These are phyloP conservation scores for Sphagnurus paluster DNA, from an alignment of 1,284 basidiomycete genomes.

Conservation along the genomic window DNA sequence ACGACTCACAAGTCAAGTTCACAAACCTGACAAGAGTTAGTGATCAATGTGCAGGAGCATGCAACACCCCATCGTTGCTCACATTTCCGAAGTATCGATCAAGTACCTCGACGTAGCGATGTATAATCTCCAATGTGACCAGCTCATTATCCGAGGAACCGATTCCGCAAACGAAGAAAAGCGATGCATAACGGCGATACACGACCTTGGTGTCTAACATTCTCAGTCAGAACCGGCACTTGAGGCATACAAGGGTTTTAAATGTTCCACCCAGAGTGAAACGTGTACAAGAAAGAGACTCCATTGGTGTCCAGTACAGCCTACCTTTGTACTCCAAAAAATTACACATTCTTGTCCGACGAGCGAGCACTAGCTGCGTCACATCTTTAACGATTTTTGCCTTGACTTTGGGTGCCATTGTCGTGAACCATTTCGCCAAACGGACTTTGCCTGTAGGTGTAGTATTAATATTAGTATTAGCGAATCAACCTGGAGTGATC, in stretches of 20 bases:
- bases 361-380: conserved; percentile 94
- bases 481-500: conserved; percentile 12
- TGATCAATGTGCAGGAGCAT: conserved; percentile 12
- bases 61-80: conserved; percentile 19
- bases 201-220: conserved; percentile 88
- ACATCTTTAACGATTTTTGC: conserved; percentile 99
- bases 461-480: conserved; percentile 11
- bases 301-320: no score
- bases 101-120: conserved; percentile 98
- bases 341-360: conserved; percentile 98
- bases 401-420: conserved; percentile 92
- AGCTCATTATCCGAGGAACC: conserved; percentile 89
- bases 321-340: conserved; percentile 98
- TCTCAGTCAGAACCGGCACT: conserved; percentile 10
- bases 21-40: conserved; percentile 69
- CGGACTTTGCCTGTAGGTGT: conserved; percentile 84
- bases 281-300: no score
- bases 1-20: conserved; percentile 82
- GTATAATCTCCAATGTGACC: conserved; percentile 94
- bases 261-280: conserved; percentile 7
- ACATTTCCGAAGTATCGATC: conserved; percentile 99
- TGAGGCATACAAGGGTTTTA: conserved; percentile 1
- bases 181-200: conserved; percentile 94
- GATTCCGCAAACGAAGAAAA: conserved; percentile 98
- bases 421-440: conserved; percentile 98